Conservation (phyloP, 225 moss, liverwort and hornwort genomes). For the Marchantia paleacea region DNA sequence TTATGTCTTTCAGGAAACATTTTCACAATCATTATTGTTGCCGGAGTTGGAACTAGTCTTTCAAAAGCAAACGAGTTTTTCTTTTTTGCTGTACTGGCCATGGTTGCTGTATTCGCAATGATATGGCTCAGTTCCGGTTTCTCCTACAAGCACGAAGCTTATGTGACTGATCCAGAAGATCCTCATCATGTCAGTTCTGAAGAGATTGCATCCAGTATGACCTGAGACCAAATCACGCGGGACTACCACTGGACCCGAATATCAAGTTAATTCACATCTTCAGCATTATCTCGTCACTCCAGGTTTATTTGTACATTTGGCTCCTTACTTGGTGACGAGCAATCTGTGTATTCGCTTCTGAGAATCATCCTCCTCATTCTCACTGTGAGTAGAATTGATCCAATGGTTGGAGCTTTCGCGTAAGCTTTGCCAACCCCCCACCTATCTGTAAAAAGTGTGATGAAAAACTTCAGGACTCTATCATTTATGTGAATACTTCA, state of each 20-base stretch:
- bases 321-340: neutral
- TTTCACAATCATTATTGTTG: slow-evolving; percentile 76
- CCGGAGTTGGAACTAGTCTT: slow-evolving; percentile 65
- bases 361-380: neutral
- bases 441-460: no score
- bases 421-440: no score
- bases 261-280: neutral
- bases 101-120: slow-evolving; percentile 69
- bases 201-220: slow-evolving; percentile 26
- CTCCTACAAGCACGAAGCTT: slow-evolving; percentile 48
- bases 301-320: neutral
- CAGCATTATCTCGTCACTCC: neutral
- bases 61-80: slow-evolving; percentile 78
- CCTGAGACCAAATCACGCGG: neutral
- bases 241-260: neutral
- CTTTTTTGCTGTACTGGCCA: slow-evolving; percentile 60
- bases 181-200: slow-evolving; percentile 23
- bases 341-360: neutral
- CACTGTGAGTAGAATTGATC: neutral
- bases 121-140: slow-evolving; percentile 67
- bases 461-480: no score
- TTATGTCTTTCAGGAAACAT: slow-evolving; percentile 61
- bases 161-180: slow-evolving; percentile 22
- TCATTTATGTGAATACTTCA: no score
- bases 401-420: no score